Evolutionary conservation across 306 rosid species (phyloP).

Genomic region (Parietaria judaica): DNA sequence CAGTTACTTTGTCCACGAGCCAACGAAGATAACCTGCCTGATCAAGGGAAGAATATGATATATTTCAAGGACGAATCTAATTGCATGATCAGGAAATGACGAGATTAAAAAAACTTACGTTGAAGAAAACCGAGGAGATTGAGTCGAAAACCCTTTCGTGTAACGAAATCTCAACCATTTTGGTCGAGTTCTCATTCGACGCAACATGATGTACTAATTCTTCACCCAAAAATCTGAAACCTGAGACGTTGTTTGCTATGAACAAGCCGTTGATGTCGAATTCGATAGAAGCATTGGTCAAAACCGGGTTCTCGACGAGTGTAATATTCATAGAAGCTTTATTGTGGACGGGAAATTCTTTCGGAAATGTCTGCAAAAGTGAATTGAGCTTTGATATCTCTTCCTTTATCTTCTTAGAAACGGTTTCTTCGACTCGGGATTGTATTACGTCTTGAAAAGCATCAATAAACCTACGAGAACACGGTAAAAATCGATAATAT

Average conservation of each 20-base stretch:
- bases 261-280: slow-evolving; percentile 64
- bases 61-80: not conserved
- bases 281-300: slow-evolving; percentile 47
- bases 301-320: slow-evolving; percentile 48
- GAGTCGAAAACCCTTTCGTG: slow-evolving; percentile 72
- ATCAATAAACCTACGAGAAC: slow-evolving; percentile 47
- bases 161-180: slow-evolving; percentile 65
- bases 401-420: slow-evolving; percentile 52
- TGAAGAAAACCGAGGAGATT: slow-evolving; percentile 44
- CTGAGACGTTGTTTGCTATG: slow-evolving; percentile 16
- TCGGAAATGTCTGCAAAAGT: slow-evolving; percentile 55
- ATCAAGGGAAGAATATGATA: not conserved
- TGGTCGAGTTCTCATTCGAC: slow-evolving; percentile 34
- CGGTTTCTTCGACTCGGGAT: slow-evolving; percentile 55
- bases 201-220: slow-evolving; percentile 25
- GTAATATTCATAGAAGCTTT: slow-evolving; percentile 57
- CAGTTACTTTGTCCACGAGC: slow-evolving; percentile 38
- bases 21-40: slow-evolving; percentile 52
- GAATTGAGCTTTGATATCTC: slow-evolving; percentile 51
- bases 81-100: slow-evolving; percentile 7
- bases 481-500: not conserved
- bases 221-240: slow-evolving; percentile 23
- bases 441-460: slow-evolving; percentile 47
- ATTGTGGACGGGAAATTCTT: slow-evolving; percentile 35
- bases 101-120: slow-evolving; percentile 38